Evolutionary conservation across 73 alveolate genomes (phyloP).

Genomic region (Blepharisma stoltei): DNA sequence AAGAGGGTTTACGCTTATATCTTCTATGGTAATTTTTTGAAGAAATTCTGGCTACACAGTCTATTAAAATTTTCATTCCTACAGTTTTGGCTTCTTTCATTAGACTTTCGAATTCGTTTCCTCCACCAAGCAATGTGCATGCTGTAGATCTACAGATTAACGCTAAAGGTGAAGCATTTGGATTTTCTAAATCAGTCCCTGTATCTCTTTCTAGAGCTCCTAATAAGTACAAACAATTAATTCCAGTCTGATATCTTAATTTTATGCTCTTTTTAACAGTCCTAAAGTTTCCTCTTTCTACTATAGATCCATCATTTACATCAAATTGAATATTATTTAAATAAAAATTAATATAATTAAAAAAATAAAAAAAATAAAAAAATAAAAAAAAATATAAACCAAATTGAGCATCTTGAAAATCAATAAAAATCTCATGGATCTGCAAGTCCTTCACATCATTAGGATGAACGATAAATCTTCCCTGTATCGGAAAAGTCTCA

Average conservation of each 20-base stretch:
- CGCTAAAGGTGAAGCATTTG: constrained; percentile 90
- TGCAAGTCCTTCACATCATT: constrained; percentile 73
- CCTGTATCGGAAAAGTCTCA: constrained; percentile 76
- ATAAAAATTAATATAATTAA: too few relatives aligned
- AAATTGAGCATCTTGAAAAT: constrained; percentile 77
- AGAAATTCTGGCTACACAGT: constrained; percentile 87
- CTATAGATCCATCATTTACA: constrained; percentile 61
- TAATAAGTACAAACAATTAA: constrained; percentile 87
- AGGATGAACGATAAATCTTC: constrained; percentile 93
- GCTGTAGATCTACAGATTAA: constrained; percentile 85
- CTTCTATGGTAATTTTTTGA: constrained; percentile 82
- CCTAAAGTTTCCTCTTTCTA: constrained; percentile 84
- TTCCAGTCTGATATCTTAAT: constrained; percentile 64
- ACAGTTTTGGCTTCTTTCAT: constrained; percentile 71
- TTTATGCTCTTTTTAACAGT: constrained; percentile 74
- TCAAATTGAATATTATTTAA: too few relatives aligned
- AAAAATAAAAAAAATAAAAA: too few relatives aligned
- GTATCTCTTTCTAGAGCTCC: constrained; percentile 97
- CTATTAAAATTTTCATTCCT: constrained; percentile 88
- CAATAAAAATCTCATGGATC: constrained; percentile 95
- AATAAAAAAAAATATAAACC: too few relatives aligned
- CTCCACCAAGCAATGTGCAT: constrained; percentile 94
- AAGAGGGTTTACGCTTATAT: too few relatives aligned
- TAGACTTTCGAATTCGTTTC: constrained; percentile 68
- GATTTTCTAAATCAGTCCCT: constrained; percentile 49